Evolutionary conservation across 2,329 filamentous ascomycete genomes (phyloP).

Genomic region (Ophiocordyceps camponoti-leonardi): DNA sequence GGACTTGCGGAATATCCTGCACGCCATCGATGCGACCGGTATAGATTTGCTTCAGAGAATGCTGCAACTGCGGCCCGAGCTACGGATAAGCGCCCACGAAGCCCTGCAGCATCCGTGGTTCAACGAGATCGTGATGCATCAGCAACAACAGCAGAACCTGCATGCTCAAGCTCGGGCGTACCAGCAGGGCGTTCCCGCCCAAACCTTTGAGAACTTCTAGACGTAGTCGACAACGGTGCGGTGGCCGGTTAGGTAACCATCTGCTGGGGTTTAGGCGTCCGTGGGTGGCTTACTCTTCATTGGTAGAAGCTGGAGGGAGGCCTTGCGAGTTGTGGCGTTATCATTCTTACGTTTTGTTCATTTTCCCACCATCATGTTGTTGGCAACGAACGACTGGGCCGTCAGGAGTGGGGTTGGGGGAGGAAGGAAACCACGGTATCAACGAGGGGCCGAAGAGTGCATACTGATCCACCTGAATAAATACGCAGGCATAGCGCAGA

Average conservation of each 20-base stretch:
- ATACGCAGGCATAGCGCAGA: not conserved
- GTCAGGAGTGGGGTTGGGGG: too few relatives aligned
- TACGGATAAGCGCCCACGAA: slow-evolving; percentile 74
- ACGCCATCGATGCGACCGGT: slow-evolving; percentile 74
- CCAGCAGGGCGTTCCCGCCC: slow-evolving; percentile 20
- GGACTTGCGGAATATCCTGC: slow-evolving; percentile 71
- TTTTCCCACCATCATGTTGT: not conserved
- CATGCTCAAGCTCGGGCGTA: slow-evolving; percentile 25
- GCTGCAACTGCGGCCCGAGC: slow-evolving; percentile 83
- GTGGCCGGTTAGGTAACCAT: not conserved
- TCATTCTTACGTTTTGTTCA: not conserved
- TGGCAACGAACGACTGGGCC: too few relatives aligned
- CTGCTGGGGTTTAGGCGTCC: not conserved
- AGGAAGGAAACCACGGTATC: too few relatives aligned
- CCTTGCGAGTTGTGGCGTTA: not conserved
- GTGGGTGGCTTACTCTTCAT: not conserved
- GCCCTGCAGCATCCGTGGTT: slow-evolving; percentile 91
- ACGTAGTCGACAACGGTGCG: not conserved
- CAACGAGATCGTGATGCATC: slow-evolving; percentile 47
- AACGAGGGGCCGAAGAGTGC: not conserved
- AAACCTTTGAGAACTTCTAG: slow-evolving; percentile 20
- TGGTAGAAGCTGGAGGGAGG: not conserved
- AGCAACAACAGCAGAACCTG: slow-evolving; percentile 28
- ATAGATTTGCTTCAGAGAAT: slow-evolving; percentile 79
- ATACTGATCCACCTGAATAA: not conserved